Base-by-base conservation (phyloP, 2,329 filamentous ascomycete species). In the Didymella sp. region DNA sequence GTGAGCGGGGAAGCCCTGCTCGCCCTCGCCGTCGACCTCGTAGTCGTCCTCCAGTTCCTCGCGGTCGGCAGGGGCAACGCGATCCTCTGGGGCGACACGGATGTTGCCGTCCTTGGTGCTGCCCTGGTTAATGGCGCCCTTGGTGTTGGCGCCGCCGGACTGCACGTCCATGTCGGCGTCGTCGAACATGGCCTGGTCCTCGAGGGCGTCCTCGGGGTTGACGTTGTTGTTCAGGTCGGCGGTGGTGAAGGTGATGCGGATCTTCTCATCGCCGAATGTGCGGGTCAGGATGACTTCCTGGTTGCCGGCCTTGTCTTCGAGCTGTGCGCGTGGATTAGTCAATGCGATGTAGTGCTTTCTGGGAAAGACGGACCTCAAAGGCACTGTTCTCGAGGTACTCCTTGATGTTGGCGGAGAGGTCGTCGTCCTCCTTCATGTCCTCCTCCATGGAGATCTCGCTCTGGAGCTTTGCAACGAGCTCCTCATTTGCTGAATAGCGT, bases 241-340 rank as follows among this genome's bases (percentile, higher is more conserved):
- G 71, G 96, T 91, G 66, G 89, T 92, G 81, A 96, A 96, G 63
- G 87, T 87, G 63, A 96, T 85, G 61, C 88, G 89, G 79, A 94
- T 91, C 92, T 89, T 91, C 82, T 99, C 95, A 62, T 96, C 88
- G 70, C 90, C 90, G 72, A 91, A 94, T 63, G 85, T 89, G 72
- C 93, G 89, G 59, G 87, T 89, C 65, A 99, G 84, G 71, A 89
- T 84, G 66, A 99, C 90, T 68, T 96, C 92, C 80, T 98, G 91
- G 77, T 92, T 85, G 61, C 95, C 95, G 25, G 89, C 83, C 28
- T 84, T 86, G 78, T 99, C 95, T 71, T 91, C 82, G 60, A 88
- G 76, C 80, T 85, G 43, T 25, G 60, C 30, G 30, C 3, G 7
- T 19, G 58, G 2, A 45, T 56, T 13, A 56, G 57, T 57, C 30